Base-by-base conservation (phyloP, 148 eudicot genomes). In the Camellia japonica region DNA sequence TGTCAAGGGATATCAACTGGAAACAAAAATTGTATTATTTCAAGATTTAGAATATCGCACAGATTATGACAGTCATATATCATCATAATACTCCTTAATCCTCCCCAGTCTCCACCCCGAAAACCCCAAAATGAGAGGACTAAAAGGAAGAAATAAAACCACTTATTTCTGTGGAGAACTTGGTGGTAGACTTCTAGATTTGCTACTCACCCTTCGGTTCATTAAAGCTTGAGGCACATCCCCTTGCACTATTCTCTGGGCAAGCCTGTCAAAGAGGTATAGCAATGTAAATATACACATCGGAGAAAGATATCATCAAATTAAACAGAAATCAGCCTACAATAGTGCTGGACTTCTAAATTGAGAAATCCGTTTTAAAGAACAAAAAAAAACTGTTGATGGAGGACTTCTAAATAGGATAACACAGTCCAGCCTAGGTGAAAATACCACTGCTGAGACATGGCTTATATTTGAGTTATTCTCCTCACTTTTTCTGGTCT, bases 221-320 rank as follows among this genome's bases (percentile, higher is more conserved):
- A 90, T 91, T 81, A 95, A 86, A 58, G 97, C 98, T 85, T 95
- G 97, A 87, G 99, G 99, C 59, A 95, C 99, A 85, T 95, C 99
- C 70, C 99, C 98, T 82, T 92, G 93, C 60, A 93, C 98, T 73
- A 95, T 95, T 83, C 99, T 93, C 81, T 95, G 98, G 64, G 99
- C 97, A 85, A 95, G 97, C 91, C 98, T 95, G 88, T 70, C 65
- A 51, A 83, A 75, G 13, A 62, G 4, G 72, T 6, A 73, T 20
- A 30, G 38, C 38, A 30, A 54, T 23, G 6, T 18, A 62, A 74
- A 38, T 60, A 68, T 64, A 44, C 30, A 74, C 56, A 69, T 16
- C 14, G 19, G 47, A 82, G 49, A 51, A 65, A 42, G 47, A 64
- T 55, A 19, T 63, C 41, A 44, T 18, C 66, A 74, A 15, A 52